phyloP scores from a whole-genome alignment of 352 stramenopile species.

The Pythium apleroticum region DNA sequence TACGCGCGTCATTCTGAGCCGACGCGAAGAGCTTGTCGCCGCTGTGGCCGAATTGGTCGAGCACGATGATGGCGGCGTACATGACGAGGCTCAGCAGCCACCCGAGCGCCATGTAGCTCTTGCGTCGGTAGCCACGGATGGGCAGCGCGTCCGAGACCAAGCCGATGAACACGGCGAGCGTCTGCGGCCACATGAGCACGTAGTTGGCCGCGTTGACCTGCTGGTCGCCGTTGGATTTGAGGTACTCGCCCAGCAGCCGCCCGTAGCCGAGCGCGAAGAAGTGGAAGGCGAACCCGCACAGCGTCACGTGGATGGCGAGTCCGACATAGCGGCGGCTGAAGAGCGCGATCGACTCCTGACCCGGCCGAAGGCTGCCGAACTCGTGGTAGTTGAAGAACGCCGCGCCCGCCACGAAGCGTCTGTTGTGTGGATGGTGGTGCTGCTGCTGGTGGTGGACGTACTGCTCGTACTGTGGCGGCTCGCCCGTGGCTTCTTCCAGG shows the following conservation, averaged over 20 bases:
- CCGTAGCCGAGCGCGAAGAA: slow-evolving; percentile 27
- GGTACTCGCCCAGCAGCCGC: slow-evolving; percentile 24
- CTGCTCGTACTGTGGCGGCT: too few species aligned
- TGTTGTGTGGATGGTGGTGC: too few species aligned
- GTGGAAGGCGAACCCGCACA: slow-evolving; percentile 25
- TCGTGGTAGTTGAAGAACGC: slow-evolving; percentile 38
- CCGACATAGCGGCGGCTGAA: slow-evolving; percentile 22
- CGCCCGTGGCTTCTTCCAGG: background rate
- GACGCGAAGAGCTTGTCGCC: slow-evolving; percentile 47
- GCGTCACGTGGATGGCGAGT: slow-evolving; percentile 20
- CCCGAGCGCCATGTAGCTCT: slow-evolving; percentile 72
- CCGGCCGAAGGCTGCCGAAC: slow-evolving; percentile 28
- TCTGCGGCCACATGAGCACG: slow-evolving; percentile 47
- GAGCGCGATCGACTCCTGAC: slow-evolving; percentile 15
- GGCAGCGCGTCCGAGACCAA: slow-evolving; percentile 66
- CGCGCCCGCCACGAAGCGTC: slow-evolving; percentile 19
- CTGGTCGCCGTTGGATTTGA: slow-evolving; percentile 15
- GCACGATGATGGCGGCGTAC: slow-evolving; percentile 48
- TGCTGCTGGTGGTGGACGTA: background rate
- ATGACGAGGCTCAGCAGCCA: slow-evolving; percentile 55
- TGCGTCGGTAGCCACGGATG: slow-evolving; percentile 55
- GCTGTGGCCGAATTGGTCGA: slow-evolving; percentile 45
- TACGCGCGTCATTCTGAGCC: slow-evolving; percentile 3
- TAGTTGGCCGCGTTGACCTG: slow-evolving; percentile 26
- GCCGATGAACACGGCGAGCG: slow-evolving; percentile 64